phyloP scores from a whole-genome alignment of 108 stramenopile species.

The Cyclotella baltica region DNA sequence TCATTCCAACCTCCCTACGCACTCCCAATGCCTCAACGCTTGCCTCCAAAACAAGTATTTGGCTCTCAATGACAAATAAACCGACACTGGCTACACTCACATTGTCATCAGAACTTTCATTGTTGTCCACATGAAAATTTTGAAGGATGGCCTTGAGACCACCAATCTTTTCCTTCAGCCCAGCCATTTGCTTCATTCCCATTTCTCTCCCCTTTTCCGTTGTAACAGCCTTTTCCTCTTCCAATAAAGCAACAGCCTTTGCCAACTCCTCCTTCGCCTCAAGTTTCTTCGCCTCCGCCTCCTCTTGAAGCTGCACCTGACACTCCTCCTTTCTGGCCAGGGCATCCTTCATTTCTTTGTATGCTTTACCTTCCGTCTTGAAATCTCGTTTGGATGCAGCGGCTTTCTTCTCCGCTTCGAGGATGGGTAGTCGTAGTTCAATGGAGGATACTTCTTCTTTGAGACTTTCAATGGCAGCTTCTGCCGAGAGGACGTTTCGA shows the following conservation, averaged over 20 bases:
- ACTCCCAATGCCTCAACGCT: slow-evolving; percentile 65
- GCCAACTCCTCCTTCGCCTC: slow-evolving; percentile 60
- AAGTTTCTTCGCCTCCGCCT: slow-evolving; percentile 58
- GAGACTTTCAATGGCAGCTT: slow-evolving; percentile 50
- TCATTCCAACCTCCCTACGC: slow-evolving; percentile 35
- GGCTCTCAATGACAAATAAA: slow-evolving; percentile 73
- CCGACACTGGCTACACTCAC: slow-evolving; percentile 74
- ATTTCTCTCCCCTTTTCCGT: slow-evolving; percentile 65
- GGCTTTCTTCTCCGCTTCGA: slow-evolving; percentile 78
- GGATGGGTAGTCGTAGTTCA: slow-evolving; percentile 62
- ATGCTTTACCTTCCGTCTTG: slow-evolving; percentile 82
- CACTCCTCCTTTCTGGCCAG: slow-evolving; percentile 67
- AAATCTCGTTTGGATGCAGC: slow-evolving; percentile 85
- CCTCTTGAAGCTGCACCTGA: slow-evolving; percentile 65
- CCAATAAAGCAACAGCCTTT: slow-evolving; percentile 53
- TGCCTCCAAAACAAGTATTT: slow-evolving; percentile 67
- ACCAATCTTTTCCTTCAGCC: slow-evolving; percentile 62
- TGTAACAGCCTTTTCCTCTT: slow-evolving; percentile 63
- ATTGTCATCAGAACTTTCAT: slow-evolving; percentile 41
- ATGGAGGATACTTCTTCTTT: slow-evolving; percentile 61
- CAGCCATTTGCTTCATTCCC: slow-evolving; percentile 60
- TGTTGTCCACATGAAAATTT: slow-evolving; percentile 22
- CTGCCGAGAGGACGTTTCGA: slow-evolving; percentile 59
- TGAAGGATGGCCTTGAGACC: slow-evolving; percentile 44
- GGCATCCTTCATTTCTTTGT: slow-evolving; percentile 89